Base-by-base conservation (phyloP, 2,329 filamentous ascomycete species). In the Fusarium sp. region DNA sequence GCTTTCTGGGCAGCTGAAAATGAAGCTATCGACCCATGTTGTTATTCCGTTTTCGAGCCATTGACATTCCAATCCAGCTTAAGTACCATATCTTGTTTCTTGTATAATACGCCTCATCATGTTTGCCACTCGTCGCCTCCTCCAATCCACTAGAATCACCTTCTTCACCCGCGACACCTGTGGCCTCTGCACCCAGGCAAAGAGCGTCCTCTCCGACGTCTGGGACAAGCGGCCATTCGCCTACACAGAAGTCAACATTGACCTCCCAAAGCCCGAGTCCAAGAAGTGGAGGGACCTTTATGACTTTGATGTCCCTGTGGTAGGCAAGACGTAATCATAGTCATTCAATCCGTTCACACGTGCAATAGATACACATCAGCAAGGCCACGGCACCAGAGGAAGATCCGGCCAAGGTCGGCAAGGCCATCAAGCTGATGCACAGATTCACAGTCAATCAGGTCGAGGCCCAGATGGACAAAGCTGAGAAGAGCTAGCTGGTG, bases 231-330 rank as follows among this genome's bases (percentile, higher is more conserved):
- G 91, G 29, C 91, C 91, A 0, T 94, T 95, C 81, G 87, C 87
- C 20, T 94, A 91, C 81, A 85, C 86, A 9, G 92, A 95, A 81
- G 86, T 95, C 58, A 90, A 95, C 79, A 89, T 95, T 58, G 90
- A 95, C 79, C 90, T 95, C 42, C 90, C 93, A 83, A 87, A 88
- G 58, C 86, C 88, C 0, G 88, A 90, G 29, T 87, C 88, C 18
- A 88, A 90, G 71, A 83, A 85, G 27, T 96, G 93, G 93, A 91
- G 89, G 77, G 87, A 91, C 58, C 79, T 94, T 1, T 96, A 96
- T 79, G 93, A 95, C 67, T 94, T 95, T 80, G 93, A 96, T 76
- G 93, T 94, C 9, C 93, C 93, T 0, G 93, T 95, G 78, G 93
- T 95, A 85, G 78, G 87, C 82, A 37, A 13, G 10, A 11, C 9